phyloP scores from a whole-genome alignment of 352 stramenopile species.

The Phytopythium chamaehyphon region DNA sequence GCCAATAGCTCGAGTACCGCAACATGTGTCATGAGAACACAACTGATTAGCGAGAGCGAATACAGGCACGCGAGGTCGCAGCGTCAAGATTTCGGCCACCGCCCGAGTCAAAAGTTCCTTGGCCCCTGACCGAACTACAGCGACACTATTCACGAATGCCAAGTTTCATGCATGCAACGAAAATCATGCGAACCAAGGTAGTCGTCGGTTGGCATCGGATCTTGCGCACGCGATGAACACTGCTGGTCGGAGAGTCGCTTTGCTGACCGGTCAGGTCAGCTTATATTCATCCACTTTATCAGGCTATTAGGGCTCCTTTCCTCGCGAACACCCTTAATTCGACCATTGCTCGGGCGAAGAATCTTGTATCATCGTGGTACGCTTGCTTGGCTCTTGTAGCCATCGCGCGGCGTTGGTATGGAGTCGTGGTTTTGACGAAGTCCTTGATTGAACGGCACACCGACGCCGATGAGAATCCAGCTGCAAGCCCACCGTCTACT shows the following conservation, averaged over 20 bases:
- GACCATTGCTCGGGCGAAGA: constrained; percentile 43
- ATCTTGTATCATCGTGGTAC: constrained; percentile 48
- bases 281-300: neutral
- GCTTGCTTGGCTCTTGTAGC: constrained; percentile 27
- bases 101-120: constrained; percentile 2
- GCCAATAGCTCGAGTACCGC: neutral
- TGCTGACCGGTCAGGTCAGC: constrained; percentile 3
- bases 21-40: neutral
- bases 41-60: constrained; percentile 7
- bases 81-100: constrained; percentile 4
- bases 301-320: constrained; percentile 3
- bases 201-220: constrained; percentile 3
- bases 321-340: constrained; percentile 26
- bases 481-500: constrained; percentile 25
- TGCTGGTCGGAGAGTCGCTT: neutral
- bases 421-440: constrained; percentile 21
- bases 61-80: constrained; percentile 1
- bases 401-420: constrained; percentile 21
- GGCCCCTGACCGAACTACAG: constrained; percentile 2
- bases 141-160: neutral
- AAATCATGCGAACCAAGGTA: neutral
- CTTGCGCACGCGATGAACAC: too few species aligned
- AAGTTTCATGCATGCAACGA: neutral
- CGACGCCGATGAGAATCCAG: constrained; percentile 17
- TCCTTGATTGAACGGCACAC: constrained; percentile 36